phyloP scores from a whole-genome alignment of 352 stramenopile genomes.

The Phytophthora sojae region DNA sequence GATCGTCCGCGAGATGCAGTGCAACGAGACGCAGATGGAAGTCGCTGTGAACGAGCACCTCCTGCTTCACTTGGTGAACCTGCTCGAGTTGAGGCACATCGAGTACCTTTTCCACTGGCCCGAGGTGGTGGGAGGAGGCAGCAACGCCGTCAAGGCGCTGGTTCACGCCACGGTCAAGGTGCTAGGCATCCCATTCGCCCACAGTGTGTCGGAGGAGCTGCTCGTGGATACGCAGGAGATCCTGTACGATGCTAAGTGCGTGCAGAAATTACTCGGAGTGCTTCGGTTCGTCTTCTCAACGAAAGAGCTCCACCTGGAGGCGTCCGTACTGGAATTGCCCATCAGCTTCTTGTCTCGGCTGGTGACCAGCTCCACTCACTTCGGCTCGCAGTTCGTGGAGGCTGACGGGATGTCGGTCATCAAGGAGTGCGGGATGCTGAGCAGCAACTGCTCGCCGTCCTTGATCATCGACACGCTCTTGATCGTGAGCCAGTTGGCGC shows the following conservation, averaged over 20 bases:
- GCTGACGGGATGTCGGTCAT: slow-evolving; percentile 72
- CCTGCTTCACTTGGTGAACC: slow-evolving; percentile 62
- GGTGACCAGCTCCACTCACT: slow-evolving; percentile 86
- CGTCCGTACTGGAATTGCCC: slow-evolving; percentile 68
- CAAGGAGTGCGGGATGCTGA: slow-evolving; percentile 73
- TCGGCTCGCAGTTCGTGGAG: slow-evolving; percentile 82
- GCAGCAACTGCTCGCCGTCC: slow-evolving; percentile 50
- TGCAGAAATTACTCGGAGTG: slow-evolving; percentile 70
- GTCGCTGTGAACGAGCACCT: slow-evolving; percentile 63
- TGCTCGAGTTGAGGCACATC: slow-evolving; percentile 70
- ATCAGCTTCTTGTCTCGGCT: slow-evolving; percentile 87
- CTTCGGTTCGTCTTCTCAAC: slow-evolving; percentile 71
- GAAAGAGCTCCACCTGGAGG: slow-evolving; percentile 59
- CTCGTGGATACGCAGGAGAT: slow-evolving; percentile 75
- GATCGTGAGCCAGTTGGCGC: slow-evolving; percentile 90
- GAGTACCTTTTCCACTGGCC: slow-evolving; percentile 77
- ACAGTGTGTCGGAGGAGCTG: slow-evolving; percentile 69
- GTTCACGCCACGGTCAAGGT: slow-evolving; percentile 89
- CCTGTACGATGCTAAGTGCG: slow-evolving; percentile 72
- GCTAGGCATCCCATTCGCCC: slow-evolving; percentile 80
- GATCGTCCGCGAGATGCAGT: slow-evolving; percentile 75
- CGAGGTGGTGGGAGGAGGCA: slow-evolving; percentile 78
- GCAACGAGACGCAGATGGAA: slow-evolving; percentile 51
- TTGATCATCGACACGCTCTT: slow-evolving; percentile 84
- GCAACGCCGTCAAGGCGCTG: slow-evolving; percentile 82